These are phyloP conservation scores for Cutaneotrichosporon sp. DNA, from an alignment of 1,284 basidiomycete species.

Conservation along the genomic window DNA sequence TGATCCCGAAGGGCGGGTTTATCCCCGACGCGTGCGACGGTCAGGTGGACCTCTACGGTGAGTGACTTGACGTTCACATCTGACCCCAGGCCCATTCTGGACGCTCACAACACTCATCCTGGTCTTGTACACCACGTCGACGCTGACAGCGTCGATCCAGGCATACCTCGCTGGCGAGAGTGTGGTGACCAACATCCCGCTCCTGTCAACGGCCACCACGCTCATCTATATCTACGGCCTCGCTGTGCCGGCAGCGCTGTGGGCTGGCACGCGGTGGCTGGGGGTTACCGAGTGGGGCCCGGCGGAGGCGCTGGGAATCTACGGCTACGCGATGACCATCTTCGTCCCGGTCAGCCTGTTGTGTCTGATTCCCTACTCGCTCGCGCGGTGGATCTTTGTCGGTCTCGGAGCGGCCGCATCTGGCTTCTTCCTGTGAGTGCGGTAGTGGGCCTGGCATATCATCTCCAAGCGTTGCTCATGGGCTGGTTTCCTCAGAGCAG, in stretches of 20 bases:
- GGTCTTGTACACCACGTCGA: constrained; percentile 82
- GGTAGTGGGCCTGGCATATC: neutral
- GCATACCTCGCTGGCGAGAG: constrained; percentile 62
- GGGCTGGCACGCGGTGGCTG: constrained; percentile 66
- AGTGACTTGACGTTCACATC: no score
- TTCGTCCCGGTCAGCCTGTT: constrained; percentile 62
- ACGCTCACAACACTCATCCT: constrained; percentile 88
- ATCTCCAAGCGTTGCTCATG: no score
- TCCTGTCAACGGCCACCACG: constrained; percentile 72
- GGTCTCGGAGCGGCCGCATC: constrained; percentile 66
- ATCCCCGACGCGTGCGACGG: constrained; percentile 49
- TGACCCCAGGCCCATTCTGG: constrained; percentile 76
- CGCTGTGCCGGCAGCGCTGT: constrained; percentile 65
- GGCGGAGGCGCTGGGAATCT: constrained; percentile 58
- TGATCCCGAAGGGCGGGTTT: constrained; percentile 51
- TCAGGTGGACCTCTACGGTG: constrained; percentile 57
- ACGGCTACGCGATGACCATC: constrained; percentile 52
- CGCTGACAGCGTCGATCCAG: constrained; percentile 74
- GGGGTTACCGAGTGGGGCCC: constrained; percentile 80
- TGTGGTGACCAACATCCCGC: constrained; percentile 59
- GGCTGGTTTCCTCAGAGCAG: no score
- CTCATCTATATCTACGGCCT: constrained; percentile 83
- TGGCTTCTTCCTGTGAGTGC: constrained; percentile 66
- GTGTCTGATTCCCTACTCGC: constrained; percentile 71
- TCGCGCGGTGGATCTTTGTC: constrained; percentile 74